Evolutionary conservation across 78 protist species (phyloP).

Genomic region (Blattamonas nauphoetae): DNA sequence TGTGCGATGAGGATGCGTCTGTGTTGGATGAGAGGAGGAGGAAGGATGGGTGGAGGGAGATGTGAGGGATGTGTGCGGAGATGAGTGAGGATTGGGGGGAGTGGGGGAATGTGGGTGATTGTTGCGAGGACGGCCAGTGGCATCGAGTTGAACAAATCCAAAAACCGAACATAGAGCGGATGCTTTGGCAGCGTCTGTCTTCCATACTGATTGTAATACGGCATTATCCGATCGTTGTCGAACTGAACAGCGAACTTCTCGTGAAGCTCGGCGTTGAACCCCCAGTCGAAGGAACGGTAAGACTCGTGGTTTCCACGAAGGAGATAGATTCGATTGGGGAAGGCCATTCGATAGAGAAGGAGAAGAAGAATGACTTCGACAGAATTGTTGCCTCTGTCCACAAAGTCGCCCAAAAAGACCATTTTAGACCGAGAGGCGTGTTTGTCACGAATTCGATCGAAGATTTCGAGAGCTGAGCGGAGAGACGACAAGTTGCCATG

Average conservation of each 20-base stretch:
- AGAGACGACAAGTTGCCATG: background rate
- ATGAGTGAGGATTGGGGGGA: background rate
- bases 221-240: too few relatives aligned
- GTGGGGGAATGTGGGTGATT: background rate
- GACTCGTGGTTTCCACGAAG: constrained; percentile 35
- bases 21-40: too few relatives aligned
- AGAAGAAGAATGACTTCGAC: background rate
- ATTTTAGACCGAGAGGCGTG: background rate
- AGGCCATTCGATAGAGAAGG: background rate
- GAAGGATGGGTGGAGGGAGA: too few relatives aligned
- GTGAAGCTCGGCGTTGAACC: background rate
- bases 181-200: background rate
- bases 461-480: background rate
- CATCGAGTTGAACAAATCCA: background rate
- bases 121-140: background rate
- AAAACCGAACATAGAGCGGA: background rate
- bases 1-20: too few relatives aligned
- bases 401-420: constrained; percentile 34
- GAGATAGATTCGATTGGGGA: background rate
- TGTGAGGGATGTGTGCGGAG: too few relatives aligned
- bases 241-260: background rate
- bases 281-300: background rate
- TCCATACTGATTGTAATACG: background rate
- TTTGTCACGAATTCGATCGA: background rate
- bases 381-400: constrained; percentile 13